Evolutionary conservation across 1,284 basidiomycete species (phyloP).

Genomic region (Moesziomyces sp.): DNA sequence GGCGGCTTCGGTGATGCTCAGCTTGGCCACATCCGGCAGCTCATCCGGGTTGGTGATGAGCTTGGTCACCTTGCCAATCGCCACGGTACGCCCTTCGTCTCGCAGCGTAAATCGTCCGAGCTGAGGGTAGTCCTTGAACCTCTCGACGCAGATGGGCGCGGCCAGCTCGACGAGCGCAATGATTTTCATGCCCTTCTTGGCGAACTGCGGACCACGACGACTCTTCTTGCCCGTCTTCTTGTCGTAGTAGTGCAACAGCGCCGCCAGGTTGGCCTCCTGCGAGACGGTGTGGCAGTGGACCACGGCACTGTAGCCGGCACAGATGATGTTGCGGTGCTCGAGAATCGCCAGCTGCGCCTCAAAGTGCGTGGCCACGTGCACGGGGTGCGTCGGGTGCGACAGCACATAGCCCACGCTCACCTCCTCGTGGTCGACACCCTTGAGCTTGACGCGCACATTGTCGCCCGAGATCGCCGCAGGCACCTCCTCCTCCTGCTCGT

Average conservation of each 20-base stretch:
- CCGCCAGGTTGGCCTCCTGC: constrained; percentile 61
- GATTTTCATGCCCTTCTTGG: constrained; percentile 67
- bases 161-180: constrained; percentile 65
- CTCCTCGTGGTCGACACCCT: constrained; percentile 65
- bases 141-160: constrained; percentile 63
- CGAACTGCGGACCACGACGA: constrained; percentile 64
- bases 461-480: constrained; percentile 67
- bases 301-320: constrained; percentile 65
- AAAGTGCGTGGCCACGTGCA: constrained; percentile 64
- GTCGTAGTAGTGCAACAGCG: constrained; percentile 67
- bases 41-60: constrained; percentile 53
- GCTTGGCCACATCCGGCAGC: constrained; percentile 56
- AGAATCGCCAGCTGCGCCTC: constrained; percentile 67
- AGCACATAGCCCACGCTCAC: constrained; percentile 63
- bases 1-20: constrained; percentile 43
- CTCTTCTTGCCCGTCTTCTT: constrained; percentile 68
- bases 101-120: constrained; percentile 66
- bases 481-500: constrained; percentile 67
- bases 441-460: constrained; percentile 67
- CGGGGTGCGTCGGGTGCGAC: constrained; percentile 59
- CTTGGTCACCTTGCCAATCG: constrained; percentile 67
- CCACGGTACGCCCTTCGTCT: constrained; percentile 66
- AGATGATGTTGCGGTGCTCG: constrained; percentile 67
- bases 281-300: constrained; percentile 65
- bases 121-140: constrained; percentile 66